Percentiles rank a stretch among this genome's conserved stretches.
These are phyloP conservation scores for Saprolegnia diclina DNA, from an alignment of 352 stramenopile species.

Conservation along the genomic window DNA sequence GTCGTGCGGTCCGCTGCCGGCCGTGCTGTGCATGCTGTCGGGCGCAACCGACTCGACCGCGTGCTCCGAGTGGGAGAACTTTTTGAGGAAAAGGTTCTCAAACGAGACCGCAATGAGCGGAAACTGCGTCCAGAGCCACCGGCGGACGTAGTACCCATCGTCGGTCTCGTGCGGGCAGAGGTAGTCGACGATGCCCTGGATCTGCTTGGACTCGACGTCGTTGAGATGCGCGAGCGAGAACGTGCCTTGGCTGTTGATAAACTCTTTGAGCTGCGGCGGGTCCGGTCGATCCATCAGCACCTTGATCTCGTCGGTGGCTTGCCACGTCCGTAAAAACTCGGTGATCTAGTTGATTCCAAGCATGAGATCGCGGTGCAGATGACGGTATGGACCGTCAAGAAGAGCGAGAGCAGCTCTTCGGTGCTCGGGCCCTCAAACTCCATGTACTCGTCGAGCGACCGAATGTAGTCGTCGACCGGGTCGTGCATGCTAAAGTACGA, in stretches of 20 bases:
- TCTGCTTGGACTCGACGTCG: conserved; percentile 44
- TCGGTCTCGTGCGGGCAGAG: conserved; percentile 48
- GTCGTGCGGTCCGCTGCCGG: neutral
- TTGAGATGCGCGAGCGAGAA: conserved; percentile 48
- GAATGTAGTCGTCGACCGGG: conserved; percentile 73
- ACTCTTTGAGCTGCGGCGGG: conserved; percentile 65
- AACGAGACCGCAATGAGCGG: conserved; percentile 74
- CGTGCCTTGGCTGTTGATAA: conserved; percentile 54
- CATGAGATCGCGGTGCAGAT: neutral
- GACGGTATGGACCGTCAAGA: conserved; percentile 46
- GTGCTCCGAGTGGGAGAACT: neutral
- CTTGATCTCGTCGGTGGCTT: conserved; percentile 39
- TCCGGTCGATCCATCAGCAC: conserved; percentile 40
- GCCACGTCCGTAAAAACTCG: conserved; percentile 68
- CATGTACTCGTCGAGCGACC: conserved; percentile 72
- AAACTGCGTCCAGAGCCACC: conserved; percentile 84
- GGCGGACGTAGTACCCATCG: conserved; percentile 69
- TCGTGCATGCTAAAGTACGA: conserved; percentile 60
- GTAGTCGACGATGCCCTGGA: conserved; percentile 59
- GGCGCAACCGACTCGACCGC: neutral
- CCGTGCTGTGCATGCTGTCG: neutral
- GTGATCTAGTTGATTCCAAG: conserved; percentile 45
- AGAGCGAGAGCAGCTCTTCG: conserved; percentile 59
- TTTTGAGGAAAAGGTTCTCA: conserved; percentile 52
- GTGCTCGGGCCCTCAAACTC: conserved; percentile 49